These are phyloP conservation scores for Myrmaecium sp. DNA, from an alignment of 2,329 filamentous ascomycete genomes.

Conservation along the genomic window DNA sequence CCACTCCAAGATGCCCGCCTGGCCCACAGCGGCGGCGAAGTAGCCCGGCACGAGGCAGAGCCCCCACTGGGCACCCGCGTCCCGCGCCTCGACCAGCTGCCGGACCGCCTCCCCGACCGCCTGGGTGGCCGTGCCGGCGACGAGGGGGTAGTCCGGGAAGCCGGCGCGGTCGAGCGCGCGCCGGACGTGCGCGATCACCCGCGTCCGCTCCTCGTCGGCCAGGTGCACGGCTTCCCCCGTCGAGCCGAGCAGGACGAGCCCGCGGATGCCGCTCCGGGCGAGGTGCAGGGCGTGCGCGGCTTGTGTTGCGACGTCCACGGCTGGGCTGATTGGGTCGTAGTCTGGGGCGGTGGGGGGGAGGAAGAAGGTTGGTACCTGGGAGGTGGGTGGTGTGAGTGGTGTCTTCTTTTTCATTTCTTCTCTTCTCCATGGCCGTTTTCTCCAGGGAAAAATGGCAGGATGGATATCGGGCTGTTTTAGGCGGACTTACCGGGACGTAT, in stretches of 20 bases:
- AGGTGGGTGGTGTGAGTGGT: too few species aligned
- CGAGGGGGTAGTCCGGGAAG: constrained; percentile 37
- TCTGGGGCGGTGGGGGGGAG: constrained; percentile 15
- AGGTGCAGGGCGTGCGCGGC: constrained; percentile 38
- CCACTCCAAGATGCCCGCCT: constrained; percentile 20
- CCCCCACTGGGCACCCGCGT: constrained; percentile 38
- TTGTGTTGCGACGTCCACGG: constrained; percentile 37
- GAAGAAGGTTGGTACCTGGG: constrained; percentile 42
- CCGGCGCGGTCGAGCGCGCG: constrained; percentile 34
- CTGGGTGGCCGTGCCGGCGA: constrained; percentile 40
- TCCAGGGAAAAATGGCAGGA: not conserved
- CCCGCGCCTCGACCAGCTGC: constrained; percentile 31
- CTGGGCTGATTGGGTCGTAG: constrained; percentile 11
- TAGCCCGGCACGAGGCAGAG: constrained; percentile 35
- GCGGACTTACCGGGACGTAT: constrained; percentile 5
- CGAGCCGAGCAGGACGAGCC: constrained; percentile 40
- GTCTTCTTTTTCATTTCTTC: too few species aligned
- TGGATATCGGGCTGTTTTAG: not conserved
- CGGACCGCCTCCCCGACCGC: constrained; percentile 39
- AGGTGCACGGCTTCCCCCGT: constrained; percentile 44
- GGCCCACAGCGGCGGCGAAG: constrained; percentile 4
- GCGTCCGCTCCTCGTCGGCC: constrained; percentile 31
- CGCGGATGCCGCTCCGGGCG: constrained; percentile 36
- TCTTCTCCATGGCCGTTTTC: too few species aligned
- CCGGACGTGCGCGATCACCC: constrained; percentile 32